Evolutionary conservation across 2,329 filamentous ascomycete genomes (phyloP).

Genomic region (Cryphonectria japonica): DNA sequence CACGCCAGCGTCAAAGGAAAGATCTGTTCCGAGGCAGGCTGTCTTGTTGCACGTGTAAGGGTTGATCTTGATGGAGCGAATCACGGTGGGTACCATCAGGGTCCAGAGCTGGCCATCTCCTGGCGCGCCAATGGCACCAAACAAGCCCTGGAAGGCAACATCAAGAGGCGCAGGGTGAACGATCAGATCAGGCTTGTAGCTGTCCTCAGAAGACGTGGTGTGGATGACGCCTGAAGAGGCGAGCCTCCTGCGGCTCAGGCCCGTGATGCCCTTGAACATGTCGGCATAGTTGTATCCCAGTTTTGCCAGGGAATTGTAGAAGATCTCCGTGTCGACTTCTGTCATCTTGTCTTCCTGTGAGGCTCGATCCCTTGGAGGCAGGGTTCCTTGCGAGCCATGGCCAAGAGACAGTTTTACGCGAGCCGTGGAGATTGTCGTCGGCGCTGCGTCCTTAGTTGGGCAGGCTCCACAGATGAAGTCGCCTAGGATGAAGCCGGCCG

Average conservation of each 20-base stretch:
- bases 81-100: not conserved
- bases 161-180: conserved; percentile 10
- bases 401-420: not conserved
- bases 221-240: not conserved
- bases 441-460: not conserved
- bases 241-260: not conserved
- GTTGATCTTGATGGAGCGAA: conserved; percentile 14
- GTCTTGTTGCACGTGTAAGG: conserved; percentile 4
- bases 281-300: conserved; percentile 9
- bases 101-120: not conserved
- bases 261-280: conserved; percentile 1
- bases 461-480: not conserved
- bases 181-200: not conserved
- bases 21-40: too few species aligned
- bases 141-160: conserved; percentile 3
- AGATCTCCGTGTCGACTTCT: not conserved
- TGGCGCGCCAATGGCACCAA: conserved; percentile 2
- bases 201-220: not conserved
- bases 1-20: too few species aligned
- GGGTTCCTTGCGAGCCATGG: not conserved
- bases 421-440: not conserved
- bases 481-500: not conserved
- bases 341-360: not conserved
- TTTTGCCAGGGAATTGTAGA: not conserved
- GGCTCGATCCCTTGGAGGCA: not conserved